Percentiles rank a stretch among this genome's conserved stretches.
These are phyloP conservation scores for Trichoderma atrobrunneum DNA, from an alignment of 2,329 filamentous ascomycete genomes.

Conservation along the genomic window DNA sequence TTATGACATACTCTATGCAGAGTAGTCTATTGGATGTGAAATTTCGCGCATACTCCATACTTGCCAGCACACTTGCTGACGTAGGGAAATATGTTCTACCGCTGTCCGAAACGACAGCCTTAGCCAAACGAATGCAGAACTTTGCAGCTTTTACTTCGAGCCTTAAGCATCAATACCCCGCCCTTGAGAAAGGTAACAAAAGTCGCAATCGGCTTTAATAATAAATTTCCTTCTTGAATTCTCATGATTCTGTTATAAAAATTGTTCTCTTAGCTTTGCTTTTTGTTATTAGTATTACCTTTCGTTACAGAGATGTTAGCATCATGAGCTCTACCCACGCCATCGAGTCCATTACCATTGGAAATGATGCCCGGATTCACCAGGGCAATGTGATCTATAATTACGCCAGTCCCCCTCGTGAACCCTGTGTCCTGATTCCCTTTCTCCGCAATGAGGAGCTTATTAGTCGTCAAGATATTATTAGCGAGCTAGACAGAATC, in stretches of 20 bases:
- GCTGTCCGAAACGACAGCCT: not conserved
- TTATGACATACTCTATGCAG: too few species aligned
- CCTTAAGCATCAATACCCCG: not conserved
- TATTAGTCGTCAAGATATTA: conserved; percentile 6
- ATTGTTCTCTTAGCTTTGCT: not conserved
- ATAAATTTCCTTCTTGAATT: not conserved
- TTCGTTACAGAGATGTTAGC: not conserved
- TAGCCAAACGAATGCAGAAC: not conserved
- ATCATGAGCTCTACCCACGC: not conserved
- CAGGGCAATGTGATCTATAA: not conserved
- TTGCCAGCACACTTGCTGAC: not conserved
- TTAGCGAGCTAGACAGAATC: conserved; percentile 10
- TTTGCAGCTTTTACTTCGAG: not conserved
- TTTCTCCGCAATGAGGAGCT: not conserved
- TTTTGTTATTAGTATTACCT: not conserved
- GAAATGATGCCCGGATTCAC: not conserved
- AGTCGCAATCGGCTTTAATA: not conserved
- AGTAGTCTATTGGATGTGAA: not conserved
- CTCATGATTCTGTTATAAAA: not conserved
- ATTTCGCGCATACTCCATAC: not conserved
- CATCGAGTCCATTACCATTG: not conserved
- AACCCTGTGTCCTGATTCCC: not conserved
- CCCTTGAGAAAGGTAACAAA: not conserved
- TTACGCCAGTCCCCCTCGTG: not conserved
- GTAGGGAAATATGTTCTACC: not conserved